Base-by-base conservation (phyloP, 176 grass and related monocot genomes). In the Aegilops tauschii region DNA sequence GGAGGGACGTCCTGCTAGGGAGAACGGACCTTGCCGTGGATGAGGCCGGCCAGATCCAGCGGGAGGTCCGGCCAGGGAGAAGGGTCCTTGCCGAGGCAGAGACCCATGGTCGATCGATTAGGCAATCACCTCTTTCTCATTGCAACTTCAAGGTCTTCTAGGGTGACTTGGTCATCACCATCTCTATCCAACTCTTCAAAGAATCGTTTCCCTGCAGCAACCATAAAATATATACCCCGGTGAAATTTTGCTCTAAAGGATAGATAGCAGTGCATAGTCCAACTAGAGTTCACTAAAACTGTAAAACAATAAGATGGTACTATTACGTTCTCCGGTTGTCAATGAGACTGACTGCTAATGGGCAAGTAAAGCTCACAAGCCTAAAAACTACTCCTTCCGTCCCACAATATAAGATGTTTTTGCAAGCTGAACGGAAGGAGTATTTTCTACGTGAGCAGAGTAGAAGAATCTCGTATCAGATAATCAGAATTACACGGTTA, bases 181-280 rank as follows among this genome's bases (percentile, higher is more conserved):
- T 96, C 93, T 92, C 93, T 89, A 54, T 98, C 96, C 28, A 98
- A 84, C 61, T 96, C 96, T 86, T 96, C 88, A 88, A 98, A 98
- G 87, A 98, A 98, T 12, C 88, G 79, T 85, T 84, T 98, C 90
- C 93, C 96, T 94, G 86, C 52, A 90, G 74, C 25, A 91, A 47
- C 25, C 20, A 75, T 65, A 66, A 75, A 16, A 36, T 36, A 36
- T 35, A 73, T 28, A 16, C 14, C 5, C n/a, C 31, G 34, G 75
- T 50, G 49, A 54, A 79, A 67, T 68, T 1, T 52, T 52, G 14
- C 1, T 70, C 9, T 65, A 16, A 63, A 36, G 49, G 47, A 88
- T 73, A 27, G 61, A n/a, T n/a, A n/a, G n/a, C 13, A 71, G 5
- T 64, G 49, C 12, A 69, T 67, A 72, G 47, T 25, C 12, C 68